These are phyloP conservation scores for Nothomitra cinnamomea DNA, from an alignment of 2,329 filamentous ascomycete genomes.

Conservation along the genomic window DNA sequence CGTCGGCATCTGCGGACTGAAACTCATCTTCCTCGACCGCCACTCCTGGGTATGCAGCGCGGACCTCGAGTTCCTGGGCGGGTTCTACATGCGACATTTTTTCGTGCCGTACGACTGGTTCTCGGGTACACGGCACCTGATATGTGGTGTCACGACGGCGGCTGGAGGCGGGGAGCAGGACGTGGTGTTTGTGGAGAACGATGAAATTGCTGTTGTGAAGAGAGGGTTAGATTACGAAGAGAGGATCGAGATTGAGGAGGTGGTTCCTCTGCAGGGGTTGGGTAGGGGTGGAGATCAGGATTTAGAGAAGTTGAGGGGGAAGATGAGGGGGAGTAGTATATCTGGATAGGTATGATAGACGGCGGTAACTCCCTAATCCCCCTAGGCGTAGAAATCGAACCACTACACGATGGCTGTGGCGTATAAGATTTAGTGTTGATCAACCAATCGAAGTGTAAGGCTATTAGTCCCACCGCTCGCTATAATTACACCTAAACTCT, in stretches of 20 bases:
- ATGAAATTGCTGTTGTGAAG: conserved; percentile 15
- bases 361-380: too few relatives aligned
- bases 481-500: too few relatives aligned
- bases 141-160: conserved; percentile 9
- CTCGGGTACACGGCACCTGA: conserved; percentile 12
- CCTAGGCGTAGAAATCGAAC: too few relatives aligned
- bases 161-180: conserved; percentile 11
- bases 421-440: too few relatives aligned
- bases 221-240: conserved; percentile 15
- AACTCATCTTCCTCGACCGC: conserved; percentile 16
- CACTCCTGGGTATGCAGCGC: conserved; percentile 18
- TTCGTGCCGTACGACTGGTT: conserved; percentile 21
- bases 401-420: too few relatives aligned
- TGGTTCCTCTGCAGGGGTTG: too few relatives aligned
- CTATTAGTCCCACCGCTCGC: too few relatives aligned
- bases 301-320: too few relatives aligned
- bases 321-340: too few relatives aligned
- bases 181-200: conserved; percentile 14
- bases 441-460: too few relatives aligned
- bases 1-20: conserved; percentile 12
- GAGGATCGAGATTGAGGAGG: conserved; percentile 8
- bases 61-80: conserved; percentile 9
- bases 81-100: conserved; percentile 16
- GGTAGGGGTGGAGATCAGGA: too few relatives aligned
- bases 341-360: too few relatives aligned